Percentiles rank a stretch among this genome's conserved stretches.
phyloP scores from a whole-genome alignment of 176 grass and related monocot species.

The Poa annua region DNA sequence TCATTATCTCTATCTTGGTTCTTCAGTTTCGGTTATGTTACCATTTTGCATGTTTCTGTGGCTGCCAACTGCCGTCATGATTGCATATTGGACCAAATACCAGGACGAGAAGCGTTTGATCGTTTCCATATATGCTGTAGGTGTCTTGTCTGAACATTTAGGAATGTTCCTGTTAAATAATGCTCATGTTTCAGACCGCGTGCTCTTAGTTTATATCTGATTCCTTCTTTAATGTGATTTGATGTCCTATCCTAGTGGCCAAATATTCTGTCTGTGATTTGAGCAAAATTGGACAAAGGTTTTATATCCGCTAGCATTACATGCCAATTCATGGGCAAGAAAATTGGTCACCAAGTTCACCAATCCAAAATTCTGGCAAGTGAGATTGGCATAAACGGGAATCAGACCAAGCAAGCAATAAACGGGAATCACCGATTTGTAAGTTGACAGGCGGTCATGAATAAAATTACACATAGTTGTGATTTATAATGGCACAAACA shows the following conservation, averaged over 20 bases:
- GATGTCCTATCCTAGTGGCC: too few species aligned
- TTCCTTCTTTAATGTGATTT: background rate
- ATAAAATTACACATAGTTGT: background rate
- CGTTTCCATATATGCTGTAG: background rate
- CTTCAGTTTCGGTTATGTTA: background rate
- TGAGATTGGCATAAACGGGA: background rate
- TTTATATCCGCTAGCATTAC: background rate
- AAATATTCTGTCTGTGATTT: background rate
- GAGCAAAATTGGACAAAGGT: background rate
- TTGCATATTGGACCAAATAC: background rate
- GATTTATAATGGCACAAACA: too few species aligned
- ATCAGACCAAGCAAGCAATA: background rate
- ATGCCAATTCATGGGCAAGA: background rate
- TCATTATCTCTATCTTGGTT: background rate
- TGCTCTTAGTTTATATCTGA: background rate
- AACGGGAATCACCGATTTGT: too few species aligned
- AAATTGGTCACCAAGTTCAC: background rate
- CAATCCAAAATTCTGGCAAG: background rate
- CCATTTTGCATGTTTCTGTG: conserved; percentile 17
- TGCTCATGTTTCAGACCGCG: background rate
- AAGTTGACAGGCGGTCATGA: background rate
- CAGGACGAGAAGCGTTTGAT: background rate
- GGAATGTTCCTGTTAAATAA: background rate
- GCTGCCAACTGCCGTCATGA: background rate
- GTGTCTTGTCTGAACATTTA: background rate